Evolutionary conservation across 2,329 filamentous ascomycete genomes (phyloP).

Genomic region (Epichloe baconii): DNA sequence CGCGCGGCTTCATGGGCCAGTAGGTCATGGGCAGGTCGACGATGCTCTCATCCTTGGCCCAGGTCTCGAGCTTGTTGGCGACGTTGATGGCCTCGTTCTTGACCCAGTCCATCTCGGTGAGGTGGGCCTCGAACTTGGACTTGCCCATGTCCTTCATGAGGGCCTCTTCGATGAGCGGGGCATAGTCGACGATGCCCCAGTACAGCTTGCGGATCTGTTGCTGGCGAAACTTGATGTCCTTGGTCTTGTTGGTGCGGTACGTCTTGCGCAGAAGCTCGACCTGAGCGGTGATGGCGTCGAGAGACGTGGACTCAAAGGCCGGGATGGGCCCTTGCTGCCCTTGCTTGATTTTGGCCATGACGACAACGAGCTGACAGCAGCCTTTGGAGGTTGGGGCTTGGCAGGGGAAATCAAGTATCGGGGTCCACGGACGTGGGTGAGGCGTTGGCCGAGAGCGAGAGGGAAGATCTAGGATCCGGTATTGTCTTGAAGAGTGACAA

Average conservation of each 20-base stretch:
- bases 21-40: conserved; percentile 56
- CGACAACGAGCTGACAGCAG: not conserved
- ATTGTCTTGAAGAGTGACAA: no score
- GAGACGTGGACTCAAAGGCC: conserved; percentile 45
- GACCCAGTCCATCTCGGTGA: conserved; percentile 66
- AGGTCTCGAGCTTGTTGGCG: conserved; percentile 65
- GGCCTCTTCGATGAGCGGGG: conserved; percentile 59
- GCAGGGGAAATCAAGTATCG: no score
- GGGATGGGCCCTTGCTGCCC: conserved; percentile 25
- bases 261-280: conserved; percentile 49
- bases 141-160: conserved; percentile 69
- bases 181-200: conserved; percentile 78
- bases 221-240: conserved; percentile 67
- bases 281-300: conserved; percentile 51
- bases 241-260: conserved; percentile 72
- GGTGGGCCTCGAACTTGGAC: conserved; percentile 56
- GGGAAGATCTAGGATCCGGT: no score
- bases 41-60: conserved; percentile 69
- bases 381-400: no score
- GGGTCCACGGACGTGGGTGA: no score
- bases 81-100: conserved; percentile 72
- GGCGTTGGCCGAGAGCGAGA: no score
- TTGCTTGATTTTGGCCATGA: conserved; percentile 25
- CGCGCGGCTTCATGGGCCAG: conserved; percentile 56
- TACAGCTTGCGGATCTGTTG: conserved; percentile 87